Evolutionary conservation across 2,329 filamentous ascomycete species (phyloP), one percentile per base, ranked within the genome.

Genomic region (Monilinia aucupariae): DNA sequence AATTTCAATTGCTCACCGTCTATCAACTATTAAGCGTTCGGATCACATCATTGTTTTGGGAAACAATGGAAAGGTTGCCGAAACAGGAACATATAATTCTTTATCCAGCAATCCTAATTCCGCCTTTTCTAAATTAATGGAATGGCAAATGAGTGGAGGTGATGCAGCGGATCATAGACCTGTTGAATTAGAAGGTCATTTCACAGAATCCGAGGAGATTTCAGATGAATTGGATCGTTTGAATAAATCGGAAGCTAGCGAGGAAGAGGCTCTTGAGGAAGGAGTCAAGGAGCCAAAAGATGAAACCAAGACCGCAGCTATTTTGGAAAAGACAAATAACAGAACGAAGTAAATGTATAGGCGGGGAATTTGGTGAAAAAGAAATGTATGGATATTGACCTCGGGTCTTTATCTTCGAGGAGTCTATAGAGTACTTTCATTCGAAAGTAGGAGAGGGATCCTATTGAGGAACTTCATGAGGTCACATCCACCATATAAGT

Each of bases 11-110:
- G 96, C 94, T 0, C 94, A 99, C 77, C 87, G 96, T 54, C 82
- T 99, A 5, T 96, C 91, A 1, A 99, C 94, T 0, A 99, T 99
- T 77, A 96, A 97, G 77, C 85, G 94, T 64, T 96, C 91, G 2
- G 94, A 99, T 73, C 88, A 87, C 67, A 96, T 99, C 73, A 94
- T 99, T 69, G 93, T 96, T 37, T 86, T 99, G 47, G 89, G 89
- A 65, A 85, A 82, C 63, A 88, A 97, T 71, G 96, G 94, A 66
- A 88, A 84, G 64, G 93, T 99, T 4, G 94, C 93, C 3, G 93
- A 99, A 75, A 89, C 90, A 67, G 94, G 94, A 63, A 89, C 88
- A 64, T 99, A 96, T 74, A 78, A 82, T 30, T 84, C 91, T 67
- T 82, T 99, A 27, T 89, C 87, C 59, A 80, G 83, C 6, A 85